Percentiles rank a stretch among this genome's conserved stretches.
Conservation (phyloP, 176 grass and related monocot species). For the Bothriochloa decipiens region DNA sequence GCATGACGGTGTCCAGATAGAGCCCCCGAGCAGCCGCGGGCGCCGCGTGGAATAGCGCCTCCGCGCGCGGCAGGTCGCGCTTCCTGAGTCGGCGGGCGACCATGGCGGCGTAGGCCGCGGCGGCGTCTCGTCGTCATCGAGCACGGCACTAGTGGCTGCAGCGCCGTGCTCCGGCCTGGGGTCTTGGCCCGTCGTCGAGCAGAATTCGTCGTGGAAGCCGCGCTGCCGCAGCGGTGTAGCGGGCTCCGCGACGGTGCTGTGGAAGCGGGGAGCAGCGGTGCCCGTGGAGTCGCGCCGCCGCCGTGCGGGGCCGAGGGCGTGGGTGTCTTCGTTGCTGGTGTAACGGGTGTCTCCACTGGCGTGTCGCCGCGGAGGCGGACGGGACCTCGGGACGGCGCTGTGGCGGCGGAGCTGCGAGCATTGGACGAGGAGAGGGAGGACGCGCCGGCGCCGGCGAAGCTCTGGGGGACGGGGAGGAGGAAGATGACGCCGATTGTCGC, state of each 20-base stretch:
- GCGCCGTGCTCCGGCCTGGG: background rate
- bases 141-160: background rate
- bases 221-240: background rate
- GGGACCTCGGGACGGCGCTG: background rate
- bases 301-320: background rate
- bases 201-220: constrained; percentile 18
- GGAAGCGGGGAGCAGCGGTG: background rate
- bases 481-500: background rate
- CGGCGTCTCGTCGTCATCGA: constrained; percentile 8
- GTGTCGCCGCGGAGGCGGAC: constrained; percentile 17
- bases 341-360: constrained; percentile 29
- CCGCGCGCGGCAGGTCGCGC: constrained; percentile 5
- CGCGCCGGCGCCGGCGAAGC: constrained; percentile 8
- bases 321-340: background rate
- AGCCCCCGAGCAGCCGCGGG: background rate
- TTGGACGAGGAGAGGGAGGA: constrained; percentile 5
- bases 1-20: background rate
- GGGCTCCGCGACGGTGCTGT: background rate
- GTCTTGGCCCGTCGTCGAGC: background rate
- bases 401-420: background rate
- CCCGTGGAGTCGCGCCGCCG: background rate
- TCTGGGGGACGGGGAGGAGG: background rate
- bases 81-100: background rate
- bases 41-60: constrained; percentile 28
- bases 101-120: constrained; percentile 21